Percentiles rank a stretch among this genome's conserved stretches.
Evolutionary conservation across 2,329 filamentous ascomycete genomes (phyloP).

Genomic region (Fusarium sp.): DNA sequence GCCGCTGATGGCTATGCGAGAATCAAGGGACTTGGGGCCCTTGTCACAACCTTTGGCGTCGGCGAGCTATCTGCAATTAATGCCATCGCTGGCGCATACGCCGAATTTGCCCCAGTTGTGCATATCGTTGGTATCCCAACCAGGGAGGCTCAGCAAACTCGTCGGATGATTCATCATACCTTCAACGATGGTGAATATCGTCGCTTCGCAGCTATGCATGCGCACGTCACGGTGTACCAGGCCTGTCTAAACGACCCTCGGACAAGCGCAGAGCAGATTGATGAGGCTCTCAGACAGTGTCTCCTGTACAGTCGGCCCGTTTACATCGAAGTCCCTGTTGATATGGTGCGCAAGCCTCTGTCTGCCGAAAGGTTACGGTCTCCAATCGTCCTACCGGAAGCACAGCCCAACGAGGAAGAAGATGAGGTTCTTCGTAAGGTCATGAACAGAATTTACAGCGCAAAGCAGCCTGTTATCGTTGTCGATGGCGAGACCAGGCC

Average conservation of each 20-base stretch:
- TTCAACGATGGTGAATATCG: slow-evolving; percentile 67
- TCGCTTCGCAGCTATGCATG: slow-evolving; percentile 62
- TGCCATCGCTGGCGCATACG: not conserved
- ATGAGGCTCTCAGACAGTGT: not conserved
- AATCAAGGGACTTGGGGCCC: not conserved
- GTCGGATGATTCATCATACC: slow-evolving; percentile 64
- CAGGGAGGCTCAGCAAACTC: slow-evolving; percentile 55
- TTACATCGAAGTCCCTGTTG: not conserved
- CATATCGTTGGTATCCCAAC: slow-evolving; percentile 52
- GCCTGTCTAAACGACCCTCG: slow-evolving; percentile 56
- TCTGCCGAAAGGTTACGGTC: not conserved
- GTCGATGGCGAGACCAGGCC: slow-evolving; percentile 63
- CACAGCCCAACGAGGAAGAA: not conserved
- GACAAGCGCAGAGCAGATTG: slow-evolving; percentile 36
- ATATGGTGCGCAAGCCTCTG: not conserved
- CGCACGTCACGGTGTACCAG: slow-evolving; percentile 63
- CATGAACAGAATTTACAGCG: slow-evolving; percentile 56
- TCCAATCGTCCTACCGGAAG: not conserved
- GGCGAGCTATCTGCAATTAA: not conserved
- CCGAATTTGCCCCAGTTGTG: not conserved
- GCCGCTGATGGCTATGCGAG: not conserved
- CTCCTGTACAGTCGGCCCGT: not conserved
- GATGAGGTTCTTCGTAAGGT: slow-evolving; percentile 46
- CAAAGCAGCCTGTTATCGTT: slow-evolving; percentile 63
- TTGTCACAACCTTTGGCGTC: not conserved